These are phyloP conservation scores for Lactuca saligna DNA, from an alignment of 129 eudicot genomes.

Conservation along the genomic window DNA sequence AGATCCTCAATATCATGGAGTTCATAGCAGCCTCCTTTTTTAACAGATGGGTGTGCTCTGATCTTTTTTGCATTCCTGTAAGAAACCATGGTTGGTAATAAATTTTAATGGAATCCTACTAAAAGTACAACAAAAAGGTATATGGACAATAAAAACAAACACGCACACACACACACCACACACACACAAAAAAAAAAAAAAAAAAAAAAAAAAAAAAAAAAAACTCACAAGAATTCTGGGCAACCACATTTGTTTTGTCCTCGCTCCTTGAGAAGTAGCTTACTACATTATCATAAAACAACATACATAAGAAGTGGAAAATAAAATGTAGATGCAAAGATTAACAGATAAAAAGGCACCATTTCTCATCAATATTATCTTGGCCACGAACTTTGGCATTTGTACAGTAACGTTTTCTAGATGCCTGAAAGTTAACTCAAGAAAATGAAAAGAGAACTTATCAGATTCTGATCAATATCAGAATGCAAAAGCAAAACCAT, in stretches of 20 bases:
- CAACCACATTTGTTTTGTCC: conserved; percentile 51
- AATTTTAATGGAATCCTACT: conserved; percentile 6
- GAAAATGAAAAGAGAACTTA: conserved; percentile 10
- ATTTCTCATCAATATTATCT: conserved; percentile 83
- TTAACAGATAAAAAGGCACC: conserved; percentile 41
- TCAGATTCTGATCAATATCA: conserved; percentile 5
- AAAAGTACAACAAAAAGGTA: conserved; percentile 11
- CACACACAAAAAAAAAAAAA: background rate
- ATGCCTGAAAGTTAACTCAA: conserved; percentile 58
- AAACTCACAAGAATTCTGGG: conserved; percentile 71
- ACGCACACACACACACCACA: too few species aligned
- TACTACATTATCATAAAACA: conserved; percentile 41
- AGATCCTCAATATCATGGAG: conserved; percentile 98
- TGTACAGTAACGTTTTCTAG: conserved; percentile 91
- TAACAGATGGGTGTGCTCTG: conserved; percentile 71
- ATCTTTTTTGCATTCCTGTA: conserved; percentile 68
- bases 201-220: background rate
- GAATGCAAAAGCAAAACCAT: conserved; percentile 8
- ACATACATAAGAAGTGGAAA: conserved; percentile 21
- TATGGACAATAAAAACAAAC: background rate
- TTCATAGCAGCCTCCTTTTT: conserved; percentile 85
- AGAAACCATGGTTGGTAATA: conserved; percentile 19
- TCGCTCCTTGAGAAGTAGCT: conserved; percentile 67
- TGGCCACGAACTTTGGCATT: conserved; percentile 48
- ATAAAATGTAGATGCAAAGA: conserved; percentile 9